phyloP scores from a whole-genome alignment of 495 filamentous ascomycete species.

The Hypoxylon intermedium region DNA sequence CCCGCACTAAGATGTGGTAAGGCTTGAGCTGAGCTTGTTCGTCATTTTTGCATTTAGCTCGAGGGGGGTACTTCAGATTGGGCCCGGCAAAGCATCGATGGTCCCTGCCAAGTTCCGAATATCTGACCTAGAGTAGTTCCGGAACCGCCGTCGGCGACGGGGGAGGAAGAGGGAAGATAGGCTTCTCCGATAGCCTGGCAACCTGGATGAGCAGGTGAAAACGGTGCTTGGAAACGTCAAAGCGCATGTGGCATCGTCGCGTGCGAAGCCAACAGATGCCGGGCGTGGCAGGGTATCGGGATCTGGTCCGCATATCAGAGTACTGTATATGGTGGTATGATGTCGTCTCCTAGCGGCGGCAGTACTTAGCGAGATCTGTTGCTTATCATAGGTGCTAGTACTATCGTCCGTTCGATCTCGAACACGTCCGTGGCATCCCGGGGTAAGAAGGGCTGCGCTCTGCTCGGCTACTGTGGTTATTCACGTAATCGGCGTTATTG shows the following conservation, averaged over 20 bases:
- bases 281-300: neutral
- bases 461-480: too few species aligned
- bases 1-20: too few species aligned
- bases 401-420: neutral
- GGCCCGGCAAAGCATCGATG: neutral
- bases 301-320: constrained; percentile 6
- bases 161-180: too few species aligned
- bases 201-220: neutral
- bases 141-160: too few species aligned
- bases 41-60: too few species aligned
- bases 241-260: constrained; percentile 13
- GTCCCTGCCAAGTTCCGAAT: neutral
- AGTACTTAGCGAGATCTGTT: neutral
- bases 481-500: too few species aligned
- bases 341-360: neutral
- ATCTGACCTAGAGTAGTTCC: too few species aligned
- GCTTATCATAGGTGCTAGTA: neutral
- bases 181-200: neutral
- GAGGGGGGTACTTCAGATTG: neutral
- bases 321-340: constrained; percentile 6
- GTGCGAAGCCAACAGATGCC: neutral
- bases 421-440: neutral
- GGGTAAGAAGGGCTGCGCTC: neutral
- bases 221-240: too few species aligned
- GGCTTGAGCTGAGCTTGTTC: too few species aligned